phyloP scores from a whole-genome alignment of 768 basidiomycete genomes.

The Psilocybe cubensis region DNA sequence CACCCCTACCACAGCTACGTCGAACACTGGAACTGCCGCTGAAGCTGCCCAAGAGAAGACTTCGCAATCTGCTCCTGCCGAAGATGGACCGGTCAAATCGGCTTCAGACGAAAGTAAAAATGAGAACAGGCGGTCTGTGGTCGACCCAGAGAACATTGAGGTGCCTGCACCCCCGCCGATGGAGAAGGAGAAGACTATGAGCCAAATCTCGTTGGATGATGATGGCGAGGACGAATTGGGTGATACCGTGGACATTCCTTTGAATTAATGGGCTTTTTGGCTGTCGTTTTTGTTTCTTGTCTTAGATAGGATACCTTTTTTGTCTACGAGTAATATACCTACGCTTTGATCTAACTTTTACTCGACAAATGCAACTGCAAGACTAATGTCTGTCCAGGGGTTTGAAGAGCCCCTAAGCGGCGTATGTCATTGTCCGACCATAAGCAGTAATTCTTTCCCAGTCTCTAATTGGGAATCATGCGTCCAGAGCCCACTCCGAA shows the following conservation, averaged over 20 bases:
- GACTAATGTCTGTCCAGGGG: too few species aligned
- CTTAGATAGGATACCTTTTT: neutral
- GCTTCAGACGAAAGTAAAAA: conserved; percentile 3
- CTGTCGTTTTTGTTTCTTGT: neutral
- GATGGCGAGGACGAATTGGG: conserved; percentile 77
- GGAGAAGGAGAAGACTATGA: conserved; percentile 63
- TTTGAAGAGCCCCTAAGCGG: neutral
- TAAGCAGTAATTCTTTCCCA: conserved; percentile 7
- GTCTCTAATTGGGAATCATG: neutral
- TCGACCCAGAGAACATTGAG: conserved; percentile 69
- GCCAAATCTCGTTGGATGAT: conserved; percentile 35
- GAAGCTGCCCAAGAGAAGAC: conserved; percentile 9
- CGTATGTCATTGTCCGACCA: neutral
- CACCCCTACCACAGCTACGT: conserved; percentile 25
- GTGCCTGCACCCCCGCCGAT: conserved; percentile 82
- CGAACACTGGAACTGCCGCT: neutral
- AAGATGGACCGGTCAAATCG: neutral
- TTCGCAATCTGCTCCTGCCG: conserved; percentile 11
- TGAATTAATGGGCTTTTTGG: conserved; percentile 34
- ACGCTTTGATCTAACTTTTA: neutral
- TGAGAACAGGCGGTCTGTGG: conserved; percentile 31
- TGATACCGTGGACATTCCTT: conserved; percentile 74
- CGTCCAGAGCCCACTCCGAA: neutral
- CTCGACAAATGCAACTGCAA: too few species aligned
- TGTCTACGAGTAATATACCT: neutral